Percentiles rank a stretch among this genome's conserved stretches.
Conservation (phyloP, 352 stramenopile species). For the Globisporangium heterothallicum region DNA sequence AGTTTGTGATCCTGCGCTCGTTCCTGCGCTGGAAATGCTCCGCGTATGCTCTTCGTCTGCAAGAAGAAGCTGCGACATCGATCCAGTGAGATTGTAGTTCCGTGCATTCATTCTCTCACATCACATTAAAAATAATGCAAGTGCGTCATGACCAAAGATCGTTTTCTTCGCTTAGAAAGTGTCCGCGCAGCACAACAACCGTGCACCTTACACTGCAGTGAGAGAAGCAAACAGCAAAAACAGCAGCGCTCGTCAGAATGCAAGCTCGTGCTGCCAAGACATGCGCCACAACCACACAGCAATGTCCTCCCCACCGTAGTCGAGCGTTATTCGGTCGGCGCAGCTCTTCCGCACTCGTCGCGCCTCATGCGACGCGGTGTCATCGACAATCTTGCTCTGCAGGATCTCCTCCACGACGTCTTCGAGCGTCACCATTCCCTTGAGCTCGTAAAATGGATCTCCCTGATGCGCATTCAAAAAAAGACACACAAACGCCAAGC, state of each 20-base stretch:
- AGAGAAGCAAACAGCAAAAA: too few relatives aligned
- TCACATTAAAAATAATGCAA: too few relatives aligned
- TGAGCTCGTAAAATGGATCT: slow-evolving; percentile 96
- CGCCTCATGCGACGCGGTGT: slow-evolving; percentile 81
- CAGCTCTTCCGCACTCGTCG: slow-evolving; percentile 39
- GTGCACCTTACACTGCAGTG: too few relatives aligned
- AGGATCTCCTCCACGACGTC: slow-evolving; percentile 99
- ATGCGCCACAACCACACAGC: too few relatives aligned
- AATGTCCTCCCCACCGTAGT: slow-evolving; percentile 34
- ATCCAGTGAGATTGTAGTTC: neutral
- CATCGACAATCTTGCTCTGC: slow-evolving; percentile 94
- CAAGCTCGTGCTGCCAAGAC: too few relatives aligned
- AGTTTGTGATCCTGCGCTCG: slow-evolving; percentile 31
- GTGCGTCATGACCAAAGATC: too few relatives aligned
- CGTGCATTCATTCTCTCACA: too few relatives aligned
- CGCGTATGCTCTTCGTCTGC: slow-evolving; percentile 12
- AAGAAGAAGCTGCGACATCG: neutral
- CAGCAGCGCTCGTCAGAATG: too few relatives aligned
- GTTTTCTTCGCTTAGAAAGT: too few relatives aligned
- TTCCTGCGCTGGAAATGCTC: slow-evolving; percentile 42
- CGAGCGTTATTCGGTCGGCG: slow-evolving; percentile 50
- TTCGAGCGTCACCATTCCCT: slow-evolving; percentile 97
- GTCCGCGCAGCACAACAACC: too few relatives aligned
- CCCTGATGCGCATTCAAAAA: slow-evolving; percentile 18
- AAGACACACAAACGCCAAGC: slow-evolving; percentile 12